Evolutionary conservation across 2,329 filamentous ascomycete species (phyloP), one percentile per base, ranked within the genome.

Genomic region (Westerdykella sp.): DNA sequence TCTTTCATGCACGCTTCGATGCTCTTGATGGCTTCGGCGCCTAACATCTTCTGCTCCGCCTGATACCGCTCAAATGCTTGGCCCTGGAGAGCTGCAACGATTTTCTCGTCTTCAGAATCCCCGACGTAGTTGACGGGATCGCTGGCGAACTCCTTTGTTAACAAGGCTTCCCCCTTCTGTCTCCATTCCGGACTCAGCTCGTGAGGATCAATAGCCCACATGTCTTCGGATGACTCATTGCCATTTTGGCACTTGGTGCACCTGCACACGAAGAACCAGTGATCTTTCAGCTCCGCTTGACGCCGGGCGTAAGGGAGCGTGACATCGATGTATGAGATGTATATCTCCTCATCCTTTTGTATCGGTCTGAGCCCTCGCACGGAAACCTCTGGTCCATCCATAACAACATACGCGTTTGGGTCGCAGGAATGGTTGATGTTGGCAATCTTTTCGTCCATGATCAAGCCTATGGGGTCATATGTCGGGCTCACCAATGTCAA

Each of bases 391-490:
- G 72, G 65, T 15, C 76, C 73, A 44, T 81, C 76, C 63, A 81
- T 80, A 11, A 76, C 69, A 14, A 80, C 70, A 23, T 73, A 72
- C 2, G 76, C 72, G 50, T 83, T 84, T 3, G 78, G 77, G 18
- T 74, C 69, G 55, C 81, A 84, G 35, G 77, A 81, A 56, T 84
- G 81, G 48, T 84, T 84, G 35, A 79, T 69, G 13, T 73, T 63
- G 22, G 75, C 70, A 2, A 76, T 68, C 14, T 72, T 66, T 0
- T 78, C 76, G 47, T 82, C 76, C 13, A 83, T 56, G 30, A 74
- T 74, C n/a, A 81, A 64, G 2, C 81, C 81, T 16, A 83, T 63
- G 1, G 76, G 73, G 50, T 81, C 79, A 38, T 76, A 73, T 13
- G 73, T 69, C 4, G 74, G 70, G 2, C 72, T 78, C 14, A 76